Conservation (phyloP, 2,329 filamentous ascomycete species). For the Meredithiella fracta region DNA sequence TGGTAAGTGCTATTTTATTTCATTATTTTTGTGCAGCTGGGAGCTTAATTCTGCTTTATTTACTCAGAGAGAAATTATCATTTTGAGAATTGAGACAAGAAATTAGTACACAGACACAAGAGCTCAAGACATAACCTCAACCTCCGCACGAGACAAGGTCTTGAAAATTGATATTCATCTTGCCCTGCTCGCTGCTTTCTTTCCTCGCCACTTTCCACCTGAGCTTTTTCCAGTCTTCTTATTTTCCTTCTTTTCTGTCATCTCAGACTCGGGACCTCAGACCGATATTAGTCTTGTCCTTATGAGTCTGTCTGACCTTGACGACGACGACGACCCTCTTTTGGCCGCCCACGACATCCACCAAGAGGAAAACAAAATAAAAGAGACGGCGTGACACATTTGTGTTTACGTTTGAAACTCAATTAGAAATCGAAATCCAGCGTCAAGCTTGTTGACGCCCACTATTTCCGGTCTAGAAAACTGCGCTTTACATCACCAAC, state of each 20-base stretch:
- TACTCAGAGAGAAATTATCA: neutral
- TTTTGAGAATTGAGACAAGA: neutral
- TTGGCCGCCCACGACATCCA: neutral
- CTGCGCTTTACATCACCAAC: neutral
- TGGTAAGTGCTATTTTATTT: neutral
- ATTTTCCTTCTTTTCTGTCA: neutral
- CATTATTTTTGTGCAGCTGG: neutral
- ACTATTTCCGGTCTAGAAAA: neutral
- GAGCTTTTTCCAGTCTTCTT: slow-evolving; percentile 1
- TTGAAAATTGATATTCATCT: slow-evolving; percentile 3
- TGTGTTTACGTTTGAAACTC: neutral
- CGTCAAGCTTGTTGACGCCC: neutral
- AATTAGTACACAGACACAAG: neutral
- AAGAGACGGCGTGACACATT: neutral
- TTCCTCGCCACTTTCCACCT: neutral
- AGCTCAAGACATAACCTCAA: slow-evolving; percentile 1
- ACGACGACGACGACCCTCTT: neutral
- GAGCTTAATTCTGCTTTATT: neutral
- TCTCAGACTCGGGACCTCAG: neutral
- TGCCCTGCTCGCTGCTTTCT: neutral
- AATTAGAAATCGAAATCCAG: neutral
- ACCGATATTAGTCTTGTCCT: neutral
- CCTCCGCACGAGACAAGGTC: neutral
- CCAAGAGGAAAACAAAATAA: too few relatives aligned
- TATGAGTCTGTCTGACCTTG: neutral